Conservation (phyloP, 2,329 filamentous ascomycete genomes). For the Rutstroemia sp. region DNA sequence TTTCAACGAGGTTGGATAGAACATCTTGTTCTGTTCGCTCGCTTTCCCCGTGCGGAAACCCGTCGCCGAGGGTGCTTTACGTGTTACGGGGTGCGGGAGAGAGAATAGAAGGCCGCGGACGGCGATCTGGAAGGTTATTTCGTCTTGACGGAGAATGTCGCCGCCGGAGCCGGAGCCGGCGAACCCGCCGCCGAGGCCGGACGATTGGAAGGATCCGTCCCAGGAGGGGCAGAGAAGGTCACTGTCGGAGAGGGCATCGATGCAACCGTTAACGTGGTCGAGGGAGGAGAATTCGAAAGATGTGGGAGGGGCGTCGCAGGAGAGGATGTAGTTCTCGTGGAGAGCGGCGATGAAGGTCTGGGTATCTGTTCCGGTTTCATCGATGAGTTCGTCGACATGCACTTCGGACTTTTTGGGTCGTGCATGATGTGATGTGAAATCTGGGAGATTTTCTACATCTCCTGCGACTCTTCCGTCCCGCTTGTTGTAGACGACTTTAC, state of each 20-base stretch:
- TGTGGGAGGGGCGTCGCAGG: slow-evolving; percentile 57
- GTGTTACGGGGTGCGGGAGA: slow-evolving; percentile 78
- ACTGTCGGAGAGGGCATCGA: slow-evolving; percentile 78
- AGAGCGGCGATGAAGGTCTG: slow-evolving; percentile 83
- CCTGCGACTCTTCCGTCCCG: slow-evolving; percentile 49
- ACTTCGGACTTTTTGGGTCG: slow-evolving; percentile 59
- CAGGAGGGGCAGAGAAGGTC: slow-evolving; percentile 75
- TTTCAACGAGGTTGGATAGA: slow-evolving; percentile 78
- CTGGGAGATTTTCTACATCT: slow-evolving; percentile 48
- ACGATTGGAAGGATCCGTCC: slow-evolving; percentile 58
- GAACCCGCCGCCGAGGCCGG: slow-evolving; percentile 42
- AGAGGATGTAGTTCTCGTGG: slow-evolving; percentile 88
- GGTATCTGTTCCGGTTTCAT: slow-evolving; percentile 88
- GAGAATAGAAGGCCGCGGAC: slow-evolving; percentile 80
- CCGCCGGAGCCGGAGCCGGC: slow-evolving; percentile 48
- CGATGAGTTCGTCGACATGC: slow-evolving; percentile 68
- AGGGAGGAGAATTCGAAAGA: slow-evolving; percentile 53
- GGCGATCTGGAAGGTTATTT: slow-evolving; percentile 87
- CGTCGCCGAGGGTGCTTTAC: slow-evolving; percentile 38
- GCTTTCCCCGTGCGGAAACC: slow-evolving; percentile 31
- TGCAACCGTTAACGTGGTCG: slow-evolving; percentile 76
- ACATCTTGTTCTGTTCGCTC: slow-evolving; percentile 76
- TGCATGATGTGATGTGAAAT: slow-evolving; percentile 48
- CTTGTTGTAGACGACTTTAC: slow-evolving; percentile 96
- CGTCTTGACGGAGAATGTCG: slow-evolving; percentile 80